Evolutionary conservation across 2,329 filamentous ascomycete genomes (phyloP).

Genomic region (Neodidymelliopsis sp.): DNA sequence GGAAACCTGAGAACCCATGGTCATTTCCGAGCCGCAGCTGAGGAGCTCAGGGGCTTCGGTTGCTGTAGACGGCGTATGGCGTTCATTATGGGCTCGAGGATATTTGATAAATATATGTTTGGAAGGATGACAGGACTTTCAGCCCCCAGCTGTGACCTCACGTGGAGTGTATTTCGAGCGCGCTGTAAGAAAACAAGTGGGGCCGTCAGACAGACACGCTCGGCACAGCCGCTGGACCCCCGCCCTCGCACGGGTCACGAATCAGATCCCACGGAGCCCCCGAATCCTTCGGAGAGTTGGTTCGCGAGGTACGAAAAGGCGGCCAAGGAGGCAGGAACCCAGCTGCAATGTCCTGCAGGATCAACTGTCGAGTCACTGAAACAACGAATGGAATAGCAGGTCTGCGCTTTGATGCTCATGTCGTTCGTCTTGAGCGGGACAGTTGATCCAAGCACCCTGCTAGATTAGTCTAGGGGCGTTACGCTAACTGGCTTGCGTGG

Average conservation of each 20-base stretch:
- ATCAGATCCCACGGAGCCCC: slow-evolving; percentile 32
- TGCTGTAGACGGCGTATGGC: slow-evolving; percentile 24
- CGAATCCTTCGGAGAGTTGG: slow-evolving; percentile 24
- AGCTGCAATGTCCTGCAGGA: slow-evolving; percentile 29
- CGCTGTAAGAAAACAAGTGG: slow-evolving; percentile 43
- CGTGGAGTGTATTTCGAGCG: slow-evolving; percentile 42
- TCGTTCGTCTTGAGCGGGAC: slow-evolving; percentile 26
- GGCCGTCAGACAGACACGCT: slow-evolving; percentile 41
- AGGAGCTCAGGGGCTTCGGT: slow-evolving; percentile 26
- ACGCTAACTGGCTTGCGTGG: slow-evolving; percentile 26
- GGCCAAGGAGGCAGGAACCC: slow-evolving; percentile 30
- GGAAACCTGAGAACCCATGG: slow-evolving; percentile 47
- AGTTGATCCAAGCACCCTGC: slow-evolving; percentile 26
- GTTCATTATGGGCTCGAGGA: slow-evolving; percentile 38
- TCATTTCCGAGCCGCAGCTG: slow-evolving; percentile 29
- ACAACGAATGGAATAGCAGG: slow-evolving; percentile 21
- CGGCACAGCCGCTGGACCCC: slow-evolving; percentile 43
- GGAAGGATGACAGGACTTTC: slow-evolving; percentile 27
- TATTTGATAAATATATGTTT: slow-evolving; percentile 35
- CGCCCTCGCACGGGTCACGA: slow-evolving; percentile 31
- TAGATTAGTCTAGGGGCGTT: slow-evolving; percentile 25
- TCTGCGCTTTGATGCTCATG: slow-evolving; percentile 10
- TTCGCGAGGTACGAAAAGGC: slow-evolving; percentile 27
- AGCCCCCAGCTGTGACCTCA: slow-evolving; percentile 42
- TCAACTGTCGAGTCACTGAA: slow-evolving; percentile 21